A percentile compares a stretch with the other conserved stretches of the same genome.
These are phyloP conservation scores for Entrophospora sp. DNA, from an alignment of 192 early-diverging fungal genomes.

Conservation along the genomic window DNA sequence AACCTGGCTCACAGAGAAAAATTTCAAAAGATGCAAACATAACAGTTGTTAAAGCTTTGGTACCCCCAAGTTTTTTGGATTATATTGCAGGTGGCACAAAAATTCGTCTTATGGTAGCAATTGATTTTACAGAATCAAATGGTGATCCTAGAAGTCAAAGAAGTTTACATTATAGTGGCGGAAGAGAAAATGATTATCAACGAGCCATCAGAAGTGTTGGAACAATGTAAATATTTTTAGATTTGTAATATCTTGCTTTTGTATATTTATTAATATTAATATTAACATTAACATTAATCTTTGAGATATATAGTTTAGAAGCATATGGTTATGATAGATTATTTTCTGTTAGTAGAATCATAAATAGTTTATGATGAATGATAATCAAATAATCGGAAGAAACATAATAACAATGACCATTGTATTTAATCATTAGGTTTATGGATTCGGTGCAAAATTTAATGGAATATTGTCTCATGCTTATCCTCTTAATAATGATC, in stretches of 20 bases:
- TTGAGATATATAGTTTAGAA: constrained; percentile 22
- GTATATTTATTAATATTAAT: background rate
- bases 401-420: background rate
- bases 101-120: constrained; percentile 34
- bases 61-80: too few relatives aligned
- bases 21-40: too few relatives aligned
- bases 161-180: too few relatives aligned
- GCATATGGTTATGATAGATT: constrained; percentile 39
- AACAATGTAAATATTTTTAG: constrained; percentile 13
- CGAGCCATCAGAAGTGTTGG: constrained; percentile 39
- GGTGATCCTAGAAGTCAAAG: too few relatives aligned
- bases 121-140: constrained; percentile 48
- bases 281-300: too few relatives aligned
- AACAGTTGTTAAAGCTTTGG: too few relatives aligned
- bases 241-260: background rate
- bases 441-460: constrained; percentile 43
- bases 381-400: background rate
- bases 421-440: constrained; percentile 15
- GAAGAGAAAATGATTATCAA: constrained; percentile 37
- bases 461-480: too few relatives aligned
- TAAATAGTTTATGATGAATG: too few relatives aligned
- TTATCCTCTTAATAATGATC: too few relatives aligned
- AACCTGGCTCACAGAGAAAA: too few relatives aligned
- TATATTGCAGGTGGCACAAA: too few relatives aligned
- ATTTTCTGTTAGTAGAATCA: too few relatives aligned